A percentile compares a stretch with the other conserved stretches of the same genome.
Evolutionary conservation across 306 rosid species (phyloP).

Genomic region (Dalbergia cochinchinensis): DNA sequence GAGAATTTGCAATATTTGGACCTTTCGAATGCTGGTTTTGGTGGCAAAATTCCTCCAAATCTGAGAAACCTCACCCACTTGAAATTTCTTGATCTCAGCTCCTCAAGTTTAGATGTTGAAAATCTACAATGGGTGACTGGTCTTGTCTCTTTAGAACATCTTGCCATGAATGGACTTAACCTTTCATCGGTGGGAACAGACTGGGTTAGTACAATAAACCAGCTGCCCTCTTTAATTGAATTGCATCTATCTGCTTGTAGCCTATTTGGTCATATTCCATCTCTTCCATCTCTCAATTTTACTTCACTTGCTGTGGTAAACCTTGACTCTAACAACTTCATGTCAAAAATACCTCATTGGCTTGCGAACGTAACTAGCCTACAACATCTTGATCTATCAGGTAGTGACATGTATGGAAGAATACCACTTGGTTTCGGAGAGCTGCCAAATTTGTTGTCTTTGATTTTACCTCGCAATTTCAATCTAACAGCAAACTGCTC

Average conservation of each 20-base stretch:
- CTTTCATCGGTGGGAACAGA: slow-evolving; percentile 46
- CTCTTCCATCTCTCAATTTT: slow-evolving; percentile 41
- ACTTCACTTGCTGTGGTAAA: slow-evolving; percentile 56
- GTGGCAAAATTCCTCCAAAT: slow-evolving; percentile 38
- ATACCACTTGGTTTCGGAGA: slow-evolving; percentile 57
- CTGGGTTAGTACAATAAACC: slow-evolving; percentile 44
- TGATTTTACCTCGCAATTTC: slow-evolving; percentile 29
- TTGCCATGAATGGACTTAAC: slow-evolving; percentile 48
- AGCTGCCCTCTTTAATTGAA: slow-evolving; percentile 46
- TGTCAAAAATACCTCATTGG: slow-evolving; percentile 57
- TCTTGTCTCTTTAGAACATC: slow-evolving; percentile 44
- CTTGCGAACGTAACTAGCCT: slow-evolving; percentile 54
- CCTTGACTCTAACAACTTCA: slow-evolving; percentile 37
- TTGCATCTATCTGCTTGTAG: slow-evolving; percentile 43
- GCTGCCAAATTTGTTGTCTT: slow-evolving; percentile 39
- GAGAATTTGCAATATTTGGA: slow-evolving; percentile 55
- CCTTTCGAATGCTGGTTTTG: slow-evolving; percentile 55
- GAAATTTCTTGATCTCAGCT: too few relatives aligned
- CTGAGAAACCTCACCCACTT: too few relatives aligned
- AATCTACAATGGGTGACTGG: too few relatives aligned
- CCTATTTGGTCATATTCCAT: slow-evolving; percentile 32
- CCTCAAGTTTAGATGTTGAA: too few relatives aligned
- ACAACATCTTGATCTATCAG: slow-evolving; percentile 39
- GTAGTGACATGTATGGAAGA: slow-evolving; percentile 48
- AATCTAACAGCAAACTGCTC: slow-evolving; percentile 55